Evolutionary conservation across 2,329 filamentous ascomycete species (phyloP), one percentile per base, ranked within the genome.

Genomic region (Fusarium agapanthi): DNA sequence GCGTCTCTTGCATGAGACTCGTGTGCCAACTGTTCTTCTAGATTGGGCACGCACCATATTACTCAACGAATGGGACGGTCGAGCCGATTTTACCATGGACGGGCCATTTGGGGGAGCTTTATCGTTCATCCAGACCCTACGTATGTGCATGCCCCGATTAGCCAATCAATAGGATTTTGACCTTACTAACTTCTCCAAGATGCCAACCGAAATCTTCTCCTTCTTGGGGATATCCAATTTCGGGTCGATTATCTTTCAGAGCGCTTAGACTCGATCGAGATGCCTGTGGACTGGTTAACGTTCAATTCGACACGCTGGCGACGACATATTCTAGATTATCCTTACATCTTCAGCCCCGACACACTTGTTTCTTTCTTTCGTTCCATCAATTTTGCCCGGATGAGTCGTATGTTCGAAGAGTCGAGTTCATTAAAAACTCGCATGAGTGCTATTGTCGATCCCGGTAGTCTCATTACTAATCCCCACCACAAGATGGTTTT

Each of bases 331-430:
- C 84, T 98, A 7, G 91, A 95, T 65, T 94, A 92, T 71, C 90
- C 93, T 0, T 97, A 92, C 78, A 86, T 98, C 1, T 97, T 98
- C 76, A 90, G 88, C 26, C 87, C 91, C 0, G 87, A 91, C 0
- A 89, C 90, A 3, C 83, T 97, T 6, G 91, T 97, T 6, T 90
- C 90, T 0, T 97, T 95, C 79, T 98, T 98, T 80, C 91, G 95
- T 24, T 90, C 94, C 8, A 91, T 97, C 77, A 98, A 97, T 79
- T 94, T 96, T 76, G 90, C 93, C 0, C 88, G 88, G 22, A 98
- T 98, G 95, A 93, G 91, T 73, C 89, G 91, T 65, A 89, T 92
- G 22, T 95, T 91, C 75, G 93, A 96, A 77, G 88, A 90, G 71
- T 90, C 93, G 0, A 88, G 84, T 66, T 89, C 88, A 1, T 80